Percentiles rank a stretch among this genome's conserved stretches.
phyloP scores from a whole-genome alignment of 2,329 filamentous ascomycete genomes.

The Xylogone sp. region DNA sequence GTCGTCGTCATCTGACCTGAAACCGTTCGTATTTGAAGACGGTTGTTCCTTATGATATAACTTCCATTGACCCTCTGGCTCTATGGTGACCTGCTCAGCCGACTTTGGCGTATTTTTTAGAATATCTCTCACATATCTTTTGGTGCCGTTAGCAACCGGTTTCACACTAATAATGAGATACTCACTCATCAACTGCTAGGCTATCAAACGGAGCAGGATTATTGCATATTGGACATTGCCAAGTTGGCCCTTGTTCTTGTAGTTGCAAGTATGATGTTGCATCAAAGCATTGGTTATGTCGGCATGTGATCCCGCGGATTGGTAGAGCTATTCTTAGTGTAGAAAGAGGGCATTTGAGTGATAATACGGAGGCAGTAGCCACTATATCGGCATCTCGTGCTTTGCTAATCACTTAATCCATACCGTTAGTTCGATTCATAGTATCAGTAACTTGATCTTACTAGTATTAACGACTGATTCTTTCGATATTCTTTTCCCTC shows the following conservation, averaged over 20 bases:
- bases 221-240: conserved; percentile 93
- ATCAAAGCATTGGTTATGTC: conserved; percentile 93
- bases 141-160: conserved; percentile 10
- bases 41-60: conserved; percentile 20
- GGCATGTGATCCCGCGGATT: conserved; percentile 74
- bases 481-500: conserved; percentile 70
- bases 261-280: conserved; percentile 87
- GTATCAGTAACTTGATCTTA: conserved; percentile 40
- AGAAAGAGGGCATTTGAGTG: conserved; percentile 87
- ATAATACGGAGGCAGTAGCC: conserved; percentile 82
- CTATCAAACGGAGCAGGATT: conserved; percentile 76
- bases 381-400: conserved; percentile 86
- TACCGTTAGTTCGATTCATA: conserved; percentile 4
- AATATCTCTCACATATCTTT: conserved; percentile 83
- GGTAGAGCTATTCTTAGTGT: conserved; percentile 78
- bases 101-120: conserved; percentile 66
- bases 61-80: conserved; percentile 80
- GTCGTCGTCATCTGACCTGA: conserved; percentile 21
- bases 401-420: conserved; percentile 66
- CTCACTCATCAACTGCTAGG: conserved; percentile 82
- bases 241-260: conserved; percentile 94
- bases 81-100: conserved; percentile 83
- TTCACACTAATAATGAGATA: conserved; percentile 8
- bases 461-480: conserved; percentile 79
- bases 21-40: conserved; percentile 2